Evolutionary conservation across 202 grass and related monocot species (phyloP), one percentile per base, ranked within the genome.

Genomic region (Bolboschoenoplectus hybrid): DNA sequence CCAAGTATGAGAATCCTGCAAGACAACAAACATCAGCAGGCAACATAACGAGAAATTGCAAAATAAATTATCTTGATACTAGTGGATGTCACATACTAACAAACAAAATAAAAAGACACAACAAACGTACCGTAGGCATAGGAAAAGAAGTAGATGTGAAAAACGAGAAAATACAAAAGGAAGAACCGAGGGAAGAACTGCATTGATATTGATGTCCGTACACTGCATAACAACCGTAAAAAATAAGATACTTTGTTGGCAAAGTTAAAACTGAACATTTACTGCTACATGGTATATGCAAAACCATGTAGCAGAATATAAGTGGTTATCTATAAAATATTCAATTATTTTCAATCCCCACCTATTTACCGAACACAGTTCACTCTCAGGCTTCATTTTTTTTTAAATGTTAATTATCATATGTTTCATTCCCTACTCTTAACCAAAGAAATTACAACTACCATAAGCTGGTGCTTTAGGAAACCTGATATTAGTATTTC

Each of bases 171-270:
- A 91, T 99, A 99, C 40, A 99, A 67, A 85, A 99, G 92, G 93
- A 99, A 99, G 85, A 99, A 99, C n/a, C 97, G 92, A 9, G 97
- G 97, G 89, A 99, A 99, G 86, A 99, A 99, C 89, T 97, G 97
- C 97, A 99, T 97, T 17, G 97, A 99, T 90, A 99, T 94, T 52
- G 97, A 90, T 88, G 97, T 99, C 70, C 97, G 86, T 53, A 99
- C 93, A 81, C 97, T 99, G 89, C 85, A 93, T 89, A 84, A 79
- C 35, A 83, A 50, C 46, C 66, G 63, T 14, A 51, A 17, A 52
- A 51, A 83, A 67, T 47, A 67, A 83, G 46, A 77, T 78, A 46
- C 36, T 77, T 80, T 17, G 9, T 13, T 43, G 16, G 36, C 3
- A 41, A 43, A 80, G 55, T 34, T 41, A 19, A 26, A 74, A 74